Base-by-base conservation (phyloP, 176 grass and related monocot species). In the Carex scoparia region DNA sequence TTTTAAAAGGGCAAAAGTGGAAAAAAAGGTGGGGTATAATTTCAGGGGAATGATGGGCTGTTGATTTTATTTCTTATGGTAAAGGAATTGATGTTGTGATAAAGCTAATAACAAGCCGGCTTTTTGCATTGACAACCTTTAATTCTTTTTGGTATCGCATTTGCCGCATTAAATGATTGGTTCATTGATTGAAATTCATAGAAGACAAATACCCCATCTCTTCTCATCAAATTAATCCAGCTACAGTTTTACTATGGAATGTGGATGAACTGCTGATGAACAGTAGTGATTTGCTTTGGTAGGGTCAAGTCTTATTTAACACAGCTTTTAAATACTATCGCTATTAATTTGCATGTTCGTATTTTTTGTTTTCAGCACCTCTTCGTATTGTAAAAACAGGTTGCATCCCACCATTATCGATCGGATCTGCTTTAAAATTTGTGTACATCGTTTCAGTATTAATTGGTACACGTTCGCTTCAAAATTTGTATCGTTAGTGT, bases 21-120 rank as follows among this genome's bases (percentile, higher is more conserved):
- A 53, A 72, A 85, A 94, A 94, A 93, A 89, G 84, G 74, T 28
- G 84, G 74, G 81, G 85, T 91, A 74, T 87, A 91, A 90, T 87
- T 90, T 91, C 79, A n/a, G 86, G 28, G 77, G 80, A 87, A 88
- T 90, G 93, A 98, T 95, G 91, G 86, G 85, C 88, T 72, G 35
- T 84, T 81, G 59, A 88, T 87, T 90, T 73, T 82, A 72, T 86
- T 11, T 61, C 84, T 83, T 85, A 79, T 8, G 42, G 30, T 75
- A 84, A 74, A 74, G 54, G 70, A 61, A 44, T 61, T 82, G 81
- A 55, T 84, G 14, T 27, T 84, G 79, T 87, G 85, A 90, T 61
- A 85, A 91, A 86, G 83, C 62, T 23, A 23, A 23, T 84, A 90
- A 83, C 69, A 28, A 87, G 90, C 85, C 76, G 62, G 68, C 62